phyloP scores from a whole-genome alignment of 192 early-diverging fungal genomes.

The Mortierella claussenii region DNA sequence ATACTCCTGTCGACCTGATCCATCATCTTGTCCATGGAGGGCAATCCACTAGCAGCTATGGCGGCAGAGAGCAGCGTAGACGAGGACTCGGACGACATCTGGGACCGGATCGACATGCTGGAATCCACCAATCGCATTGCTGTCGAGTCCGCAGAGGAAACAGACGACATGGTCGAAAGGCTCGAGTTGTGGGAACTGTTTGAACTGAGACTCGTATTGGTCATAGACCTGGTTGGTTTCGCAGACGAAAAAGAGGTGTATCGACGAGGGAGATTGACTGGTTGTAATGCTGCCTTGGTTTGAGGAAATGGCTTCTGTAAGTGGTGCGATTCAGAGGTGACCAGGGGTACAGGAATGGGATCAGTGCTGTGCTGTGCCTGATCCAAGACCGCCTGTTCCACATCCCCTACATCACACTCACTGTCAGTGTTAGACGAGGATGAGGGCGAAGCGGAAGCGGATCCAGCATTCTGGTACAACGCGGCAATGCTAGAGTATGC shows the following conservation, averaged over 20 bases:
- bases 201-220: constrained; percentile 4
- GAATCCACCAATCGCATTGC: constrained; percentile 32
- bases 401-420: no score
- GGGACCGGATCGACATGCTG: constrained; percentile 44
- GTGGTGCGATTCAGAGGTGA: neutral
- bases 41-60: constrained; percentile 31
- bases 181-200: constrained; percentile 18
- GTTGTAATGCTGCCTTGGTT: neutral
- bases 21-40: constrained; percentile 40
- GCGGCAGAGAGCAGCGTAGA: constrained; percentile 36
- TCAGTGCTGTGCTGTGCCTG: neutral
- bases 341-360: neutral
- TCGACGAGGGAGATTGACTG: neutral
- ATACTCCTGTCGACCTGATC: constrained; percentile 34
- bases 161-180: constrained; percentile 16
- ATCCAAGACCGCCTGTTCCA: neutral
- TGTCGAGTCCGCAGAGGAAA: constrained; percentile 1
- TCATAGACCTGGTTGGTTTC: neutral
- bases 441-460: no score
- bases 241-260: neutral
- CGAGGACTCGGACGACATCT: constrained; percentile 23
- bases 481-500: no score
- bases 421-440: no score
- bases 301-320: neutral
- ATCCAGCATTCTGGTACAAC: no score